Evolutionary conservation across 106 monocot genomes (phyloP).

Genomic region (Narthecium ossifragum): DNA sequence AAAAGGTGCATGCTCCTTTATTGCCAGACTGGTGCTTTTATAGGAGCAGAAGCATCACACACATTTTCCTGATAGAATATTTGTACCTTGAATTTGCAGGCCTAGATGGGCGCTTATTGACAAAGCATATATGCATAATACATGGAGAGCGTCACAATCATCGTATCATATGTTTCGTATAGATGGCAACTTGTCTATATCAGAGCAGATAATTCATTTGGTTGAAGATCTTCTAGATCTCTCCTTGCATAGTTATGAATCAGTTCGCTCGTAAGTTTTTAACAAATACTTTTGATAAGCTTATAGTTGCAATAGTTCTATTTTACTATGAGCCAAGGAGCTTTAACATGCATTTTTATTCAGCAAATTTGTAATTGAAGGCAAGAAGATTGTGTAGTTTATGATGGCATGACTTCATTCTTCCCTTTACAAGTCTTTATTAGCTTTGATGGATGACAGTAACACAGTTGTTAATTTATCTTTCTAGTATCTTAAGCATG

Average conservation of each 20-base stretch:
- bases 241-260: constrained; percentile 90
- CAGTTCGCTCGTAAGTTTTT: constrained; percentile 80
- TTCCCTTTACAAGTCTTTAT: no score
- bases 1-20: constrained; percentile 43
- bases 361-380: no score
- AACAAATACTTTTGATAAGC: neutral
- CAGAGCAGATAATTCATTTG: constrained; percentile 50
- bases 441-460: no score
- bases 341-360: no score
- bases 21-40: neutral
- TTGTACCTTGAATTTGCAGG: constrained; percentile 34
- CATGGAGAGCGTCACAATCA: constrained; percentile 90
- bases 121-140: constrained; percentile 91
- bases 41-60: neutral
- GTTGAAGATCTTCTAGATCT: constrained; percentile 81
- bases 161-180: constrained; percentile 76
- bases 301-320: no score
- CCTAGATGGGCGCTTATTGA: constrained; percentile 92
- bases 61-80: neutral
- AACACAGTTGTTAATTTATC: no score
- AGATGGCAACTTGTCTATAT: constrained; percentile 49
- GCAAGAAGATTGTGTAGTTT: no score
- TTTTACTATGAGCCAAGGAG: no score
- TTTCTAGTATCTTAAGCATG: no score
- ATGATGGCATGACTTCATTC: no score